Evolutionary conservation across 805 yeast genomes (phyloP), one percentile per base, ranked within the genome.

Genomic region (Candida tallmaniae): DNA sequence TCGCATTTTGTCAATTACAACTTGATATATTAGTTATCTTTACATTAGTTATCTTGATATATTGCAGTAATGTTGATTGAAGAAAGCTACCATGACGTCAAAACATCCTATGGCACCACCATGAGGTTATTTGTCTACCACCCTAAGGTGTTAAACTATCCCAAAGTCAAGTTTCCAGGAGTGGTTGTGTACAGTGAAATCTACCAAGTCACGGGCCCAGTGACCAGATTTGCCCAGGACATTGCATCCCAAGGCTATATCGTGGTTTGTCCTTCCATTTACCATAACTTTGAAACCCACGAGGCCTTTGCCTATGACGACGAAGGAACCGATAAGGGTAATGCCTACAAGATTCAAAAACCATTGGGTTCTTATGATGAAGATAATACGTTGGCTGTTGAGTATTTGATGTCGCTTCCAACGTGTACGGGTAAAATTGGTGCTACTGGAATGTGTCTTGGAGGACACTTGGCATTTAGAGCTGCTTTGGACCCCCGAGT

Each of bases 401-500:
- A 82, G 50, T 76, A 81, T 50, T 65, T 83, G 37, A 56, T 56
- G 31, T 47, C 70, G 2, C 64, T 83, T 43, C 62, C 69, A 1
- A 80, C 86, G 8, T 83, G 83, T 53, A 78, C 73, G 42, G 89
- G 89, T 27, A 74, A 70, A 38, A 73, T 82, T 45, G 93, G 93
- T 23, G 80, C 88, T 29, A 82, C 90, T 3, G 94, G 93, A 13
- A 84, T 84, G 93, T 84, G 94, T 54, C 71, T 83, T 23, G 93
- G 93, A 14, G 94, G 93, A 1, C 93, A 83, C 52, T 62, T 83
- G 47, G 90, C 93, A 1, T 81, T 72, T 60, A 66, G 94, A 45
- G 69, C 79, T 2, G 78, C 80, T 2, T 64, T 82, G 44, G 86
- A 83, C 49, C 63, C 69, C 23, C 60, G 86, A 38, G 76, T 83